Conservation (phyloP, 1,284 basidiomycete genomes). For the Vanrija sp. region DNA sequence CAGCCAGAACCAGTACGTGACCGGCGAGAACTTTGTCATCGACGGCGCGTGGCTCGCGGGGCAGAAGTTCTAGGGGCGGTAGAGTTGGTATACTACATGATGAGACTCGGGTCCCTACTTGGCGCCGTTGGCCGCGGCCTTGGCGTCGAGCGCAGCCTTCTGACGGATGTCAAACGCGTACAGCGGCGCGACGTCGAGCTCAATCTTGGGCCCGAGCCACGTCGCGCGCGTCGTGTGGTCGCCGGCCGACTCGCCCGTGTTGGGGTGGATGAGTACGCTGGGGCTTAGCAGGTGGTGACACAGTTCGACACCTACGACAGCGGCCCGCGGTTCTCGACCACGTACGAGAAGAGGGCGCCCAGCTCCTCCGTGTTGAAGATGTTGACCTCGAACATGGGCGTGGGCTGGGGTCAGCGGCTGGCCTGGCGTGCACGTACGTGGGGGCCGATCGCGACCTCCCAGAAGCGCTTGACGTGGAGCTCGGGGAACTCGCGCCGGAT, state of each 20-base stretch:
- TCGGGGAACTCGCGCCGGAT: conserved; percentile 16
- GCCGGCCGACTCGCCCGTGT: conserved; percentile 57
- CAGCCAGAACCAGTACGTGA: conserved; percentile 21
- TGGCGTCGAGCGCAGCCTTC: too few species aligned
- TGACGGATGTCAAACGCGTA: neutral
- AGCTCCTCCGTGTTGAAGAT: conserved; percentile 63
- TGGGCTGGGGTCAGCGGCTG: conserved; percentile 40
- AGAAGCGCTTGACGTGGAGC: conserved; percentile 9
- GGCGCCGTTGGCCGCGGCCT: too few species aligned
- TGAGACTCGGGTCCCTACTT: too few species aligned
- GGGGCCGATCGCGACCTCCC: conserved; percentile 7
- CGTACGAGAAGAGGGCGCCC: conserved; percentile 62
- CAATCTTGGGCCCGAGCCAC: conserved; percentile 66
- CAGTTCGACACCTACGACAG: conserved; percentile 54
- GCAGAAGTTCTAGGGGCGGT: too few species aligned
- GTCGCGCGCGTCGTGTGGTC: conserved; percentile 64
- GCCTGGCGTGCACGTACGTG: neutral
- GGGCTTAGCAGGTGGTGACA: neutral
- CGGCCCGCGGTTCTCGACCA: conserved; percentile 61
- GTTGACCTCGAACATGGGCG: conserved; percentile 66
- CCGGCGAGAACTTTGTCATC: conserved; percentile 18
- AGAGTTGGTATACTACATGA: too few species aligned
- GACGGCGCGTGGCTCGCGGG: conserved; percentile 22
- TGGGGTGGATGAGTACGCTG: conserved; percentile 70
- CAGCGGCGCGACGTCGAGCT: conserved; percentile 52